Base-by-base conservation (phyloP, 768 basidiomycete species). In the Russula sp. region DNA sequence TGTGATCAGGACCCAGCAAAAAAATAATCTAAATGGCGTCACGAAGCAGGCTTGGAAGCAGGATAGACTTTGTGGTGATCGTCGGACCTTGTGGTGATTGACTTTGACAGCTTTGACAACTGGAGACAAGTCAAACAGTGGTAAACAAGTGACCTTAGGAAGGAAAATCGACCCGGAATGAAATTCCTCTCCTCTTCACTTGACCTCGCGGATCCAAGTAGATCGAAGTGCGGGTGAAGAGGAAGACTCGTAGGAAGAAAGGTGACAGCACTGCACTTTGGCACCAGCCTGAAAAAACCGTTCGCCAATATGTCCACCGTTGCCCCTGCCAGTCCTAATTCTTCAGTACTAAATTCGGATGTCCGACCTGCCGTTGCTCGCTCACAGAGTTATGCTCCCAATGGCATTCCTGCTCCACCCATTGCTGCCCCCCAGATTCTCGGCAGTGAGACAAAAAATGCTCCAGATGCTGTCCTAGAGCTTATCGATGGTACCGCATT, bases 401-500 rank as follows among this genome's bases (percentile, higher is more conserved):
- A 75, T 55, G 76, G 75, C 42, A 66, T 71, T 46, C 76, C 74
- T 2, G 69, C 75, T 22, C 71, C 76, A 26, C 76, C 77, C 57
- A 73, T 79, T 65, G 75, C 74, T 10, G 72, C 75, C 58, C 69
- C 73, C 52, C 71, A 74, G 36, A 57, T 71, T 36, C 72, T 67
- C 52, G 64, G 44, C 46, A 54, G 24, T 59, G 63, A 62, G 48
- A 59, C 57, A 51, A 56, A 70, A 56, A 42, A 53, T 34, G 44
- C 69, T 32, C 69, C 73, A 61, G 88, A 92, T 58, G 87, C 85
- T 0, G 85, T 98, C 53, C 80, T 99, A 63, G 94, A 98, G 76
- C 81, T 99, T 65, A 83, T 83, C 54, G 96, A 98, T 76, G 96
- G 95, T 3, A 84, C 92, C 60, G 88, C 90, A 1, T 92, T 86